Base-by-base conservation (phyloP, 192 early-diverging fungal genomes). In the Pilaira anomala region DNA sequence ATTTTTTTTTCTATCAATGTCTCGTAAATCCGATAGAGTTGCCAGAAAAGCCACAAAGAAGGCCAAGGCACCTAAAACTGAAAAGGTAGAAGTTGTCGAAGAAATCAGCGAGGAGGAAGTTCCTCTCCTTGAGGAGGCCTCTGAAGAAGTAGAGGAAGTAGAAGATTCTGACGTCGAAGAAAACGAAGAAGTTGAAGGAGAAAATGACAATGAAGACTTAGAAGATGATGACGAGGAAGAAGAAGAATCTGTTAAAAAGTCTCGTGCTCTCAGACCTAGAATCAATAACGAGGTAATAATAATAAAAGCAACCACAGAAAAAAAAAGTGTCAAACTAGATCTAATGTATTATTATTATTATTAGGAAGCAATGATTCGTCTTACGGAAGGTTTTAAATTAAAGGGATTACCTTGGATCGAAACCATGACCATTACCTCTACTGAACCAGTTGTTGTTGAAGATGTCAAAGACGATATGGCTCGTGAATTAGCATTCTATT, bases 401-500 rank as follows among this genome's bases (percentile, higher is more conserved):
- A 83, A 78, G 63, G 74, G 80, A 51, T 68, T 88, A 29, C 78
- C 82, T 8, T 91, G 89, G 89, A 84, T 87, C 44, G 86, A 91
- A 58, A 85, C 84, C 18, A 86, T 86, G 67, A 76, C 76, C 7
- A 72, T 91, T 8, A 87, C 81, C 14, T 87, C 83, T 14, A 66
- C 67, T 9, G 50, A 74, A 24, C 78, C 89, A 4, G 61, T 84
- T 51, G 77, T 49, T 16, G 65, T 83, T 2, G 74, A 81, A 7
- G 88, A 90, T 62, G 84, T 85, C 9, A 77, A 93, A 49, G 89
- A 98, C 66, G 96, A 98, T 56, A 74, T 98, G 52, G 89, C 91
- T 49, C 90, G 96, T 48, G 96, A 98, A 75, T 79, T 94, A 39
- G 92, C 91, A 48, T 95, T 98, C 65, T 95, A 95, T 74, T 82